Conservation (phyloP, 2,329 filamentous ascomycete species). For the Exophiala calicioides region DNA sequence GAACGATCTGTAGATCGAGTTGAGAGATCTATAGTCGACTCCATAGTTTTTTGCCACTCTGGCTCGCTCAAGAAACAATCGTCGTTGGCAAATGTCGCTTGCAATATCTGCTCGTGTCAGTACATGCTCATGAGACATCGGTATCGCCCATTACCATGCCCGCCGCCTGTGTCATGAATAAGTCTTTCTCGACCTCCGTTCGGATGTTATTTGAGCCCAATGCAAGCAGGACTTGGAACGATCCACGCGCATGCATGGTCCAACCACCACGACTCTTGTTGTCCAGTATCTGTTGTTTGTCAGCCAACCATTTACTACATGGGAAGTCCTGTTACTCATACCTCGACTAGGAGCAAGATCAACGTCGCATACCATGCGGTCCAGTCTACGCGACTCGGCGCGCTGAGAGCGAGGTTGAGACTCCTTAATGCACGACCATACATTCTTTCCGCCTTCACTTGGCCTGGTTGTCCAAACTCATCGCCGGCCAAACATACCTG, state of each 20-base stretch:
- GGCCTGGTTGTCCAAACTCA: no score
- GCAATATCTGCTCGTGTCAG: slow-evolving; percentile 9
- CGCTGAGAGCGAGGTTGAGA: slow-evolving; percentile 9
- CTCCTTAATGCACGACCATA: slow-evolving; percentile 15
- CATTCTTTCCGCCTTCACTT: slow-evolving; percentile 11
- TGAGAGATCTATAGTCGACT: slow-evolving; percentile 3
- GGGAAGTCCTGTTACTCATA: not conserved
- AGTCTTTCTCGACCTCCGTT: slow-evolving; percentile 13
- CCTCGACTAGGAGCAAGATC: slow-evolving; percentile 15
- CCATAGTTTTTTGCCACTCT: slow-evolving; percentile 14
- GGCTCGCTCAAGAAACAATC: slow-evolving; percentile 16
- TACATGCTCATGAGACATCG: not conserved
- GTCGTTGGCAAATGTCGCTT: slow-evolving; percentile 16
- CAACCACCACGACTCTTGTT: slow-evolving; percentile 10
- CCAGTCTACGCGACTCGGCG: slow-evolving; percentile 13
- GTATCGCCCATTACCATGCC: slow-evolving; percentile 7
- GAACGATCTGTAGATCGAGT: slow-evolving; percentile 8
- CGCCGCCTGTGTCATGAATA: slow-evolving; percentile 11
- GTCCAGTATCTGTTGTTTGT: slow-evolving; percentile 13
- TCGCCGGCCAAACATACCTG: no score
- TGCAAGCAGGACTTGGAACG: slow-evolving; percentile 10
- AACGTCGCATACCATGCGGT: slow-evolving; percentile 20
- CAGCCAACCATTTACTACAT: not conserved
- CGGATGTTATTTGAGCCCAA: slow-evolving; percentile 15
- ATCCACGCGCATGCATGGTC: slow-evolving; percentile 17